Evolutionary conservation across 2,329 filamentous ascomycete species (phyloP).

Genomic region (Xylaria multiplex): DNA sequence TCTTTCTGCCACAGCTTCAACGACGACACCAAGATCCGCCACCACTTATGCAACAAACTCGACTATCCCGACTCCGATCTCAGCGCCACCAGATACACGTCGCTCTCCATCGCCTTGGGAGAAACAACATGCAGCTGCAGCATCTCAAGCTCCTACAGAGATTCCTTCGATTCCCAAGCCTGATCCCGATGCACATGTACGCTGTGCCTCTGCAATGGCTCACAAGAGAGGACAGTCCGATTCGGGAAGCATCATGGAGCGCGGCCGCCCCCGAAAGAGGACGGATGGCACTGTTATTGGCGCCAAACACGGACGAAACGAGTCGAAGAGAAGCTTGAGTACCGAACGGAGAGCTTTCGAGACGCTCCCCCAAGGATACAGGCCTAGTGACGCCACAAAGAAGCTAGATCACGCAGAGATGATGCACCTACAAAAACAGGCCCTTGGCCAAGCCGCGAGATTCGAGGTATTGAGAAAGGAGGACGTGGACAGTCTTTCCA

Average conservation of each 20-base stretch:
- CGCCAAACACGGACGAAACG: slow-evolving; percentile 51
- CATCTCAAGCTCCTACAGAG: slow-evolving; percentile 45
- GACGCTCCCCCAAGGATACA: slow-evolving; percentile 67
- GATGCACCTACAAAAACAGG: slow-evolving; percentile 65
- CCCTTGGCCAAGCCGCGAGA: slow-evolving; percentile 68
- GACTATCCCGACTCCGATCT: slow-evolving; percentile 60
- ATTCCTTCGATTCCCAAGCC: slow-evolving; percentile 47
- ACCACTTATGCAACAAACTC: slow-evolving; percentile 56
- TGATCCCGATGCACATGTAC: slow-evolving; percentile 44
- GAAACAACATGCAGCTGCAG: slow-evolving; percentile 43
- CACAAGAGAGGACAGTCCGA: slow-evolving; percentile 68
- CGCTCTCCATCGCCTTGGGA: slow-evolving; percentile 60
- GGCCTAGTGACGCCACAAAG: slow-evolving; percentile 61
- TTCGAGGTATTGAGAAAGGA: slow-evolving; percentile 72
- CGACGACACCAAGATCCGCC: slow-evolving; percentile 58
- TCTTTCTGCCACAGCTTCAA: slow-evolving; percentile 54
- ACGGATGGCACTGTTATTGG: slow-evolving; percentile 54
- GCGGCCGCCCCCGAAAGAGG: slow-evolving; percentile 68
- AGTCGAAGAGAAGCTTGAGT: slow-evolving; percentile 58
- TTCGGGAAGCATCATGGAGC: slow-evolving; percentile 67
- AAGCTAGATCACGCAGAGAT: slow-evolving; percentile 62
- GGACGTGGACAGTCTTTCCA: slow-evolving; percentile 73
- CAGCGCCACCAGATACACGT: slow-evolving; percentile 58
- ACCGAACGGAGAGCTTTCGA: slow-evolving; percentile 69
- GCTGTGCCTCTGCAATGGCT: slow-evolving; percentile 38